Evolutionary conservation across 164 flowering plant genomes (phyloP), one percentile per base, ranked within the genome.

Genomic region (Pachysandra terminalis): DNA sequence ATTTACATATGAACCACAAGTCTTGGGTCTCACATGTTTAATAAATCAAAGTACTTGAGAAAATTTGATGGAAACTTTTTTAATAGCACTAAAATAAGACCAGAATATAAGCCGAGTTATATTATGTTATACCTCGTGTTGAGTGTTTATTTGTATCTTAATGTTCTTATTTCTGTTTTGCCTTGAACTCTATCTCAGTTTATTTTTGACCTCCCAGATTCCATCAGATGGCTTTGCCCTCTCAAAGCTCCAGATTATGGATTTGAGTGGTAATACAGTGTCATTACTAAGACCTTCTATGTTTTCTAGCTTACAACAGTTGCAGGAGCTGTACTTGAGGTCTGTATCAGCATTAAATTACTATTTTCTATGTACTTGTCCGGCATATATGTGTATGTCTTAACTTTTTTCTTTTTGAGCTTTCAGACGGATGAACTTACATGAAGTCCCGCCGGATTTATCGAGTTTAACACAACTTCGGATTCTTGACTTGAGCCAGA

Each of bases 311-410:
- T 67, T 95, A 74, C 85, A 77, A n/a, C 85, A 81, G 69, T 77
- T 95, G 81, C 86, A 85, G 74, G 96, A 95, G 81, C 93, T 95
- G 70, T 87, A 90, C 77, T 77, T 92, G 68, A 92, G 97, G 99
- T 95, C 35, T 72, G 78, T 64, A 23, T 21, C 5, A 55, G 51
- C 64, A 41, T 53, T 61, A 45, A 56, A 21, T 56, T n/a, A 57
- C 19, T 24, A 24, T 58, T 6, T 24, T 51, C 22, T 64, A 27
- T 21, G 2, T 32, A 22, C n/a, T 45, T 59, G 23, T 3, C 51
- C 1, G 62, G 8, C 9, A 40, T 67, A 17, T 17, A 14, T 15
- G 61, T 40, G 41, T 58, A 59, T 61, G 48, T 12, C 74, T n/a
- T 68, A 27, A 48, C 22, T 15, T 21, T 60, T n/a, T 21, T 45